These are phyloP conservation scores for Cryptosporidium tyzzeri DNA, from an alignment of 169 alveolate species.

Conservation along the genomic window DNA sequence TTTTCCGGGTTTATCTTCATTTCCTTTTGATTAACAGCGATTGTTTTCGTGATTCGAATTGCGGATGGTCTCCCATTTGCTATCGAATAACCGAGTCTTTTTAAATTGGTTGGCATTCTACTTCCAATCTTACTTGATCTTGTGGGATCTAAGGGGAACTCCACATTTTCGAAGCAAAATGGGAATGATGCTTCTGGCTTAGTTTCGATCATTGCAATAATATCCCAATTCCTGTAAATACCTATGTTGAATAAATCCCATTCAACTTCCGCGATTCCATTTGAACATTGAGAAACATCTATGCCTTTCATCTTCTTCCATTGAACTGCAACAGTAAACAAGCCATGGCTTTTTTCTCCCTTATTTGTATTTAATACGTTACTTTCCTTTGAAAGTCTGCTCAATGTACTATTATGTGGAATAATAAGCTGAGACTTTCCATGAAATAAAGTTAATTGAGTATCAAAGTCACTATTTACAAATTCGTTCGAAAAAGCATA, in stretches of 20 bases:
- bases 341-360: slow-evolving; percentile 30
- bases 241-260: slow-evolving; percentile 68
- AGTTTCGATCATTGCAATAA: slow-evolving; percentile 59
- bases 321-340: slow-evolving; percentile 47
- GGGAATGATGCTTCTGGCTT: slow-evolving; percentile 73
- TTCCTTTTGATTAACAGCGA: slow-evolving; percentile 72
- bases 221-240: slow-evolving; percentile 66
- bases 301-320: slow-evolving; percentile 57
- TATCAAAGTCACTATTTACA: not conserved
- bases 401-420: slow-evolving; percentile 51
- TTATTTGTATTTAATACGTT: slow-evolving; percentile 22
- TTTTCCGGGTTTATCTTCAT: slow-evolving; percentile 49
- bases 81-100: slow-evolving; percentile 27
- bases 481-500: slow-evolving; percentile 43
- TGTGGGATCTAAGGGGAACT: slow-evolving; percentile 49
- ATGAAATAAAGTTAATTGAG: slow-evolving; percentile 38
- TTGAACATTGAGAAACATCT: slow-evolving; percentile 52
- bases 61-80: slow-evolving; percentile 55
- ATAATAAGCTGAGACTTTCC: slow-evolving; percentile 55
- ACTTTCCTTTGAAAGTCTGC: slow-evolving; percentile 24
- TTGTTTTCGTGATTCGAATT: slow-evolving; percentile 36
- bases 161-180: slow-evolving; percentile 50
- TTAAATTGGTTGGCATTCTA: slow-evolving; percentile 41
- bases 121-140: slow-evolving; percentile 39
- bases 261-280: slow-evolving; percentile 71